Base-by-base conservation (phyloP, 768 basidiomycete species). In the Boletus speciosus region DNA sequence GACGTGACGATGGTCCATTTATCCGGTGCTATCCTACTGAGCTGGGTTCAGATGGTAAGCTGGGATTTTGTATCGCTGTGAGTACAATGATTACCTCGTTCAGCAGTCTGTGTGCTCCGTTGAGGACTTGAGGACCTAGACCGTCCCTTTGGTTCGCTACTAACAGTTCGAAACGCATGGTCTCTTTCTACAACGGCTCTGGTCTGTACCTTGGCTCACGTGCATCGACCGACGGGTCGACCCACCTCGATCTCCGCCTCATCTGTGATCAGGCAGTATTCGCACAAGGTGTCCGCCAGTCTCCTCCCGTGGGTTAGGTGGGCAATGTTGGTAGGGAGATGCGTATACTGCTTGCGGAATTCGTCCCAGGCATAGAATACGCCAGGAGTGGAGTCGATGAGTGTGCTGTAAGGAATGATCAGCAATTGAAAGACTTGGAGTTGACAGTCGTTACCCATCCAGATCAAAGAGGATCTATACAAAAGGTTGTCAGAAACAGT, bases 1-100 rank as follows among this genome's bases (percentile, higher is more conserved):
- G 88, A 91, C 6, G 92, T 93, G 34, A 90, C 88, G 63, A 95
- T 90, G 4, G 90, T 90, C 89, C 90, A 95, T 39, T 57, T 61
- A 12, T 69, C 58, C 2, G 63, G 66, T n/a, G 62, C 61, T 42
- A 66, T 63, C 46, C 52, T 44, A 27, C 37, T 49, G 47, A 70
- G 68, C 68, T 69, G 49, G 14, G 34, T 39, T 42, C 34, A 34
- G 23, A 34, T 37, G 19, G 39, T 61, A 3, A 55, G 42, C 41
- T 9, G 11, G 14, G 9, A 34, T 34, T n/a, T 6, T 23, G 31
- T n/a, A 19, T 34, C 38, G 16, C 9, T 35, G 32, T 15, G 47
- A 25, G 40, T 31, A 36, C 0, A 6, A 42, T 19, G 37, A 60
- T 56, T 31, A 88, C 88, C 72, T 79, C 74, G 4, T 73, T 62